Conservation (phyloP, 257 asterid species). For the Capsicum rhomboideum region DNA sequence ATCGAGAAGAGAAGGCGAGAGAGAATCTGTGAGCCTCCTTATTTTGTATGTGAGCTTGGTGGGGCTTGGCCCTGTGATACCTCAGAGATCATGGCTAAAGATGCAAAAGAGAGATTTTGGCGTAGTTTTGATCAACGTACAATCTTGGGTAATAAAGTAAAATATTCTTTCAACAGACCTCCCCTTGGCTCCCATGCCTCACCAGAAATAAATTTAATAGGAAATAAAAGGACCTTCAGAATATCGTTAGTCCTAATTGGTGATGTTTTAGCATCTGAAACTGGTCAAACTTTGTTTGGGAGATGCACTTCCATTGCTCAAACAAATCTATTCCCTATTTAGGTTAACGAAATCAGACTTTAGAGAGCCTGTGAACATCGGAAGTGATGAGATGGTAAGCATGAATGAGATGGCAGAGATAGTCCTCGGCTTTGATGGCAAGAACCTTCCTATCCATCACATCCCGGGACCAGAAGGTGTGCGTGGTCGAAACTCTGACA, state of each 20-base stretch:
- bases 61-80: background rate
- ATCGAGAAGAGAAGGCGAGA: background rate
- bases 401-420: conserved; percentile 97
- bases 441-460: conserved; percentile 73
- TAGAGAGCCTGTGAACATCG: conserved; percentile 86
- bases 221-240: background rate
- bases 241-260: background rate
- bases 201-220: background rate
- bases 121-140: background rate
- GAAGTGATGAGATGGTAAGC: conserved; percentile 94
- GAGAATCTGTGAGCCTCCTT: background rate
- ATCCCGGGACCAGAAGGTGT: conserved; percentile 95
- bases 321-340: background rate
- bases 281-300: background rate
- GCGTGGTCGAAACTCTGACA: conserved; percentile 94
- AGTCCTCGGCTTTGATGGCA: conserved; percentile 63
- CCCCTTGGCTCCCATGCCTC: background rate
- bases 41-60: background rate
- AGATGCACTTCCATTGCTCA: background rate
- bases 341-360: conserved; percentile 88
- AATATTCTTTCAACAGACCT: background rate
- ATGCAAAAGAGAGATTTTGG: background rate
- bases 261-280: background rate
- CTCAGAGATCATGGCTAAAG: background rate
- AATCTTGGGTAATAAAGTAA: background rate